Conservation (phyloP, 2,329 filamentous ascomycete species). For the Colletotrichum cereale region DNA sequence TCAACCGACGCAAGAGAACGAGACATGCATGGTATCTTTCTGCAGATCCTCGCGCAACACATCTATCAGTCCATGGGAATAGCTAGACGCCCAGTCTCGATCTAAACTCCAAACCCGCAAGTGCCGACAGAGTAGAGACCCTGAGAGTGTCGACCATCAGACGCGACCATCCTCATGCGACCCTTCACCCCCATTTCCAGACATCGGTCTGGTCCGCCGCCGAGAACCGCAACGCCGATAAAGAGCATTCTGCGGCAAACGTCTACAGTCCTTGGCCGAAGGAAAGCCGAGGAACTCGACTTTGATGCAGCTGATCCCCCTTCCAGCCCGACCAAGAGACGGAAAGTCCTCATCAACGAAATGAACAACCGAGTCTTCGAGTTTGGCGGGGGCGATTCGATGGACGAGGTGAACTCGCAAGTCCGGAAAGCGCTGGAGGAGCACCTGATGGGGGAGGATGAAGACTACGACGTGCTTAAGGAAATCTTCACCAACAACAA, state of each 20-base stretch:
- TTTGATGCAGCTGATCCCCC: constrained; percentile 52
- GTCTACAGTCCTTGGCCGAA: constrained; percentile 57
- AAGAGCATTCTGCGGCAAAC: constrained; percentile 66
- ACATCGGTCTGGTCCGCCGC: constrained; percentile 49
- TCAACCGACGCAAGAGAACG: background rate
- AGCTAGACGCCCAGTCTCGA: constrained; percentile 34
- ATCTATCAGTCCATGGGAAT: constrained; percentile 44
- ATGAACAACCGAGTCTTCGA: constrained; percentile 69
- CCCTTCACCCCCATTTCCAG: constrained; percentile 52
- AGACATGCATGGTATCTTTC: constrained; percentile 44
- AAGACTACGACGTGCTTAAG: constrained; percentile 72
- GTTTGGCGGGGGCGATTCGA: constrained; percentile 63
- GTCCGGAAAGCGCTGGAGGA: constrained; percentile 68
- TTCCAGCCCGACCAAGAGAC: constrained; percentile 64
- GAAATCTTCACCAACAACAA: constrained; percentile 67
- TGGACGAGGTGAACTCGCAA: constrained; percentile 68
- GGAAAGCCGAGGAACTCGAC: constrained; percentile 59
- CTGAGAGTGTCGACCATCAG: constrained; percentile 14
- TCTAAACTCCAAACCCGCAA: constrained; percentile 15
- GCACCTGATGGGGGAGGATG: constrained; percentile 68
- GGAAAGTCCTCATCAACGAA: constrained; percentile 70
- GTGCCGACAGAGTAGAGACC: constrained; percentile 13
- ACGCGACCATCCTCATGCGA: constrained; percentile 45
- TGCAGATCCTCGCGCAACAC: constrained; percentile 42
- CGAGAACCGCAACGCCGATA: constrained; percentile 56